Base-by-base conservation (phyloP, 2,329 filamentous ascomycete species). In the Cytospora chrysosperma region DNA sequence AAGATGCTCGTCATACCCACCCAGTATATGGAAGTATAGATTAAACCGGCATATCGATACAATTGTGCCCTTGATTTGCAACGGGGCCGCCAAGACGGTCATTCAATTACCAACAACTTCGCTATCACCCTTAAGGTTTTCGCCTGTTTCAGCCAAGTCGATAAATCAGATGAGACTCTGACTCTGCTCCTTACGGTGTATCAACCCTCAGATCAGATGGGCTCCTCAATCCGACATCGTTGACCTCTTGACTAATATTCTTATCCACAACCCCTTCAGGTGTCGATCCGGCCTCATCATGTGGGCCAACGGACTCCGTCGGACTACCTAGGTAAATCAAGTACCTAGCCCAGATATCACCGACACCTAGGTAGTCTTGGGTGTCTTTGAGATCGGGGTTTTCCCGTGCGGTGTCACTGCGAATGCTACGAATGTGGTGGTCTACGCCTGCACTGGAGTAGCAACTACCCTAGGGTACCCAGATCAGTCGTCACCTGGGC, bases 321-420 rank as follows among this genome's bases (percentile, higher is more conserved):
- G 57, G 52, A 21, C 60, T 61, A n/a, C n/a, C n/a, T n/a, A n/a
- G n/a, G n/a, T n/a, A n/a, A n/a, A n/a, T n/a, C n/a, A n/a, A n/a
- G n/a, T n/a, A n/a, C n/a, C n/a, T 61, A 6, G 51, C 62, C 51
- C 62, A 61, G 10, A 28, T 26, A 10, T 60, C 59, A n/a, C 62
- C 50, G 19, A 40, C n/a, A n/a, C n/a, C n/a, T n/a, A n/a, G n/a
- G n/a, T n/a, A n/a, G n/a, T n/a, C n/a, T n/a, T n/a, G n/a, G n/a
- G n/a, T n/a, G n/a, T n/a, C n/a, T n/a, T n/a, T n/a, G n/a, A n/a
- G n/a, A n/a, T n/a, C n/a, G n/a, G n/a, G n/a, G n/a, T n/a, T n/a
- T n/a, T n/a, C n/a, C n/a, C n/a, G n/a, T n/a, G n/a, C n/a, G n/a
- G n/a, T n/a, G n/a, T n/a, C n/a, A n/a, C n/a, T n/a, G n/a, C n/a